Evolutionary conservation across 2,329 filamentous ascomycete genomes (phyloP).

Genomic region (Tolypocladium paradoxum): DNA sequence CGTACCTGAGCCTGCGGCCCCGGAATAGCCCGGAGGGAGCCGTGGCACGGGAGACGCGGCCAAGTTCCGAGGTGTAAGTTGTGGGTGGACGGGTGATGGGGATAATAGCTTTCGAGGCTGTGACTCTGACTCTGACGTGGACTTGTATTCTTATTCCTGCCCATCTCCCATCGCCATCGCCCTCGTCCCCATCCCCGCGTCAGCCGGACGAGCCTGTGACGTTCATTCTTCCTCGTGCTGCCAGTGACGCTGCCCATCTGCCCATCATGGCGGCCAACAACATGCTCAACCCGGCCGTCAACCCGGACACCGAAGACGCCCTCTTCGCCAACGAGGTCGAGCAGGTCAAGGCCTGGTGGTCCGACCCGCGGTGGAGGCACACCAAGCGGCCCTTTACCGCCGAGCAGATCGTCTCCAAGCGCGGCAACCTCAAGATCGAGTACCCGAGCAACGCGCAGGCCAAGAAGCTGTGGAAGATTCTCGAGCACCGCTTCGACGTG

Average conservation of each 20-base stretch:
- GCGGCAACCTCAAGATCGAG: constrained; percentile 80
- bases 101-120: not conserved
- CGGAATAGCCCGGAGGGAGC: not conserved
- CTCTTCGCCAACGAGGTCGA: constrained; percentile 74
- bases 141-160: not conserved
- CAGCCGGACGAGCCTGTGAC: not conserved
- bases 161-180: not conserved
- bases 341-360: constrained; percentile 91
- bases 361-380: constrained; percentile 79
- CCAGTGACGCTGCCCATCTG: constrained; percentile 2
- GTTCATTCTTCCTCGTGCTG: not conserved
- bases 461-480: constrained; percentile 89
- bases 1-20: not conserved
- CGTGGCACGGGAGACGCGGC: not conserved
- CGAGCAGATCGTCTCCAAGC: constrained; percentile 93
- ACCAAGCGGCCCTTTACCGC: constrained; percentile 91
- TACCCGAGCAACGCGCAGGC: constrained; percentile 82
- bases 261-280: constrained; percentile 48
- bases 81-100: not conserved
- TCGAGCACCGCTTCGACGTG: constrained; percentile 81
- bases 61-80: not conserved
- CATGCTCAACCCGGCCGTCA: constrained; percentile 48
- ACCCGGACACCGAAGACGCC: constrained; percentile 48
- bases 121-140: not conserved
- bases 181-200: not conserved